phyloP scores from a whole-genome alignment of 208 protist genomes.

The Trypanosoma lewisi region DNA sequence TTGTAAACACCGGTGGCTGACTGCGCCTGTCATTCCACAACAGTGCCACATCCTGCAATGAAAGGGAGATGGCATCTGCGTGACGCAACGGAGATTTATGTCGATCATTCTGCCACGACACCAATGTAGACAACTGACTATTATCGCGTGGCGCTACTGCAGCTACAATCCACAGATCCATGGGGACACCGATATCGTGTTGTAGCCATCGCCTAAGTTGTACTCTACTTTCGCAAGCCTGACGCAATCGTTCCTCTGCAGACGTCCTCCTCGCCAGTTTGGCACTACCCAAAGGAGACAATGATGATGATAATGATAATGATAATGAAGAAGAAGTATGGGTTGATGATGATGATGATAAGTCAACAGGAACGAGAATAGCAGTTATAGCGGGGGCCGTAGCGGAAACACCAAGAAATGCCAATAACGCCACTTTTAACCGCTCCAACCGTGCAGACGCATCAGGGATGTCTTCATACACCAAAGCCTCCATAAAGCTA shows the following conservation, averaged over 20 bases:
- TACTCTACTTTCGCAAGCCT: conserved; percentile 12
- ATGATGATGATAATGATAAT: not conserved
- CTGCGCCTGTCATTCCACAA: conserved; percentile 19
- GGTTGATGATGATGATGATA: not conserved
- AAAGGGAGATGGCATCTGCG: conserved; percentile 31
- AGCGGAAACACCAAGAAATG: conserved; percentile 12
- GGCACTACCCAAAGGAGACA: not conserved
- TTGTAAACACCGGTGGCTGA: conserved; percentile 9
- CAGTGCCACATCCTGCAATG: conserved; percentile 27
- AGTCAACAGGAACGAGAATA: conserved; percentile 20
- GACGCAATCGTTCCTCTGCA: conserved; percentile 4
- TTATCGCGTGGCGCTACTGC: conserved; percentile 10
- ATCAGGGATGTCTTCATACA: conserved; percentile 23
- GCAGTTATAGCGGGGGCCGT: conserved; percentile 7
- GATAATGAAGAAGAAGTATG: too few relatives aligned
- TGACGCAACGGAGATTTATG: conserved; percentile 32
- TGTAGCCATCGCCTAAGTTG: conserved; percentile 17
- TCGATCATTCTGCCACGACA: conserved; percentile 33
- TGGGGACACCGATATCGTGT: not conserved
- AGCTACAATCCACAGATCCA: conserved; percentile 18
- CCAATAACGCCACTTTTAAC: conserved; percentile 13
- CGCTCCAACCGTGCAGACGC: conserved; percentile 7
- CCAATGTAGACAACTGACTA: conserved; percentile 19
- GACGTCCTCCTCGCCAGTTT: not conserved
- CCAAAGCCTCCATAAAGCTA: conserved; percentile 18